Percentiles rank a stretch among this genome's conserved stretches.
Evolutionary conservation across 179 eudicot genomes (phyloP).

Genomic region (Corrigiola litoralis): DNA sequence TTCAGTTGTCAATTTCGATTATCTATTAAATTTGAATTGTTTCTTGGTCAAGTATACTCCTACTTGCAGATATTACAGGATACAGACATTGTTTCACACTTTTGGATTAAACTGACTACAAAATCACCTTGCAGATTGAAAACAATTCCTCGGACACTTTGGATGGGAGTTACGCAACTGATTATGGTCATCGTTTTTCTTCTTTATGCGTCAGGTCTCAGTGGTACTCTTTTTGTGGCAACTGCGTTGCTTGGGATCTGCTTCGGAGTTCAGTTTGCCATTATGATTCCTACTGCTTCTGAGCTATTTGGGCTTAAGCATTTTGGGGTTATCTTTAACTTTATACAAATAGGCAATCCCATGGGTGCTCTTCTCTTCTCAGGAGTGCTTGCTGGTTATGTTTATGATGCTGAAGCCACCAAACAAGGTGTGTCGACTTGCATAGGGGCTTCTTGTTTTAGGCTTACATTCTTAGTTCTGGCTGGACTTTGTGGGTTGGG

Average conservation of each 20-base stretch:
- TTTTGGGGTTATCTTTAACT: conserved; percentile 69
- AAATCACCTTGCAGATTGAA: conserved; percentile 40
- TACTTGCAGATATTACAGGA: background rate
- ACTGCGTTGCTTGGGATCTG: conserved; percentile 69
- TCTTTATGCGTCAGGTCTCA: conserved; percentile 51
- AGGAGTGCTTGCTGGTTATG: conserved; percentile 60
- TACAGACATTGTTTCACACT: too few relatives aligned
- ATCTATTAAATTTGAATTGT: too few relatives aligned
- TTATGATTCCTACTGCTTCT: conserved; percentile 69
- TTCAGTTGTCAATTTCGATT: too few relatives aligned
- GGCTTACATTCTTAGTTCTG: conserved; percentile 57
- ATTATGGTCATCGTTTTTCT: conserved; percentile 53
- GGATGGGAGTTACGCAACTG: conserved; percentile 59
- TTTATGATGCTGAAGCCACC: conserved; percentile 59
- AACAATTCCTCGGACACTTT: conserved; percentile 58
- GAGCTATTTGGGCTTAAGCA: conserved; percentile 71
- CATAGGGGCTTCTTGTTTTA: conserved; percentile 56
- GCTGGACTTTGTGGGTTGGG: conserved; percentile 67
- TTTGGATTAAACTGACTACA: conserved; percentile 6
- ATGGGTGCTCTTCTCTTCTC: conserved; percentile 71
- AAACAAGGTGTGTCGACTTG: conserved; percentile 61
- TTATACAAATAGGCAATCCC: conserved; percentile 66
- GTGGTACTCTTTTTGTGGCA: conserved; percentile 52
- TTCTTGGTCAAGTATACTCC: background rate
- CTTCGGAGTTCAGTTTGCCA: conserved; percentile 64